Conservation (phyloP, 495 filamentous ascomycete species). For the Jackrogersella multiformis region DNA sequence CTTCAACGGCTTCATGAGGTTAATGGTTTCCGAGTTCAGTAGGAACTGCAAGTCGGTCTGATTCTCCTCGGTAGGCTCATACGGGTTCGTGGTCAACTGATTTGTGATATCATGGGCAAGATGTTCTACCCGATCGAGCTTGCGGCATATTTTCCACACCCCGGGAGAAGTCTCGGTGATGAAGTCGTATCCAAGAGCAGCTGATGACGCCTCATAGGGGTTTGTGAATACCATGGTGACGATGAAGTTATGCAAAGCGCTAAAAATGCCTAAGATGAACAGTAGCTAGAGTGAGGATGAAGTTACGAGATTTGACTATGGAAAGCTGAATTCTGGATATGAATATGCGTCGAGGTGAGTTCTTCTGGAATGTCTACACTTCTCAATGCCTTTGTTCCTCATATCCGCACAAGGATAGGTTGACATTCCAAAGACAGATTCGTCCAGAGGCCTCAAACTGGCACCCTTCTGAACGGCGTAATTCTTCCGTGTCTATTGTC, state of each 20-base stretch:
- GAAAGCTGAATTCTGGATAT: constrained; percentile 7
- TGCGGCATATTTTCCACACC: constrained; percentile 39
- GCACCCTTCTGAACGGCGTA: constrained; percentile 9
- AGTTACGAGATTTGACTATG: neutral
- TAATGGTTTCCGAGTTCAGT: neutral
- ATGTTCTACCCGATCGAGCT: constrained; percentile 29
- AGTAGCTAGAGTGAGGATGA: neutral
- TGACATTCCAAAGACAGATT: constrained; percentile 37
- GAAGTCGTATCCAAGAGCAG: constrained; percentile 32
- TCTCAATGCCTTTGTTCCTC: constrained; percentile 42
- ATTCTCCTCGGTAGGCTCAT: neutral
- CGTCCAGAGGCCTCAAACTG: constrained; percentile 24
- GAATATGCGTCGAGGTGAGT: neutral
- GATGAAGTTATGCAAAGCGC: neutral
- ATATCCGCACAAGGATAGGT: constrained; percentile 18
- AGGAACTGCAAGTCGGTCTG: constrained; percentile 11
- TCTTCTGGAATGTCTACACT: constrained; percentile 25
- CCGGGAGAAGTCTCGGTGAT: constrained; percentile 28
- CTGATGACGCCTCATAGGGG: constrained; percentile 12
- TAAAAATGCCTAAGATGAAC: neutral
- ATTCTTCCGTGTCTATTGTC: constrained; percentile 11
- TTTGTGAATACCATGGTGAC: neutral
- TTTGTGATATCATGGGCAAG: constrained; percentile 44
- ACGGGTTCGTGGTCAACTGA: constrained; percentile 8
- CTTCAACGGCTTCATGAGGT: constrained; percentile 21